A percentile compares a stretch with the other conserved stretches of the same genome.
Conservation (phyloP, 352 stramenopile genomes). For the Salisapilia sapeloensis region DNA sequence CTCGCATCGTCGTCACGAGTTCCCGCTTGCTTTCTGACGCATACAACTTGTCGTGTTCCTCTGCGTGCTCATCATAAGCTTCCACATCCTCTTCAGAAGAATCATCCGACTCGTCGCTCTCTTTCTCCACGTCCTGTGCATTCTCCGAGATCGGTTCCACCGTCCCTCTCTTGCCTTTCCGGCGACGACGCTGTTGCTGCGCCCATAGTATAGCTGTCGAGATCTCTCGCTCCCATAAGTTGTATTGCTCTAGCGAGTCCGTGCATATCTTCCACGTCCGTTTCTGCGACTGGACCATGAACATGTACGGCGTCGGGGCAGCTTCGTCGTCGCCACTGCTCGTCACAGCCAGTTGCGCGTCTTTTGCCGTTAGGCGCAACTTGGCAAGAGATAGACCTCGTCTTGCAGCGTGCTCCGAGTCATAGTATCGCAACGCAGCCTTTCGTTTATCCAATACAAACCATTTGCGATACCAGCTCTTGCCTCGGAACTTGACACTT, state of each 20-base stretch:
- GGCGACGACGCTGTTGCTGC: constrained; percentile 22
- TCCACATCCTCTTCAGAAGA: constrained; percentile 3
- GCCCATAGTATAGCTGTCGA: constrained; percentile 43
- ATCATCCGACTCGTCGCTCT: constrained; percentile 1
- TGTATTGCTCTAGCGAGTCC: constrained; percentile 26
- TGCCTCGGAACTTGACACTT: constrained; percentile 46
- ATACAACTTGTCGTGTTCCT: constrained; percentile 13
- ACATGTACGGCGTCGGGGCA: constrained; percentile 46
- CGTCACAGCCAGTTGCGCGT: constrained; percentile 40
- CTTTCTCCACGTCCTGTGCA: background rate
- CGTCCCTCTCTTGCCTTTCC: background rate
- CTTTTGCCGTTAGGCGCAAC: constrained; percentile 45
- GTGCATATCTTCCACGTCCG: constrained; percentile 60
- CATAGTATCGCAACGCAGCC: constrained; percentile 52
- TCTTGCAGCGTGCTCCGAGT: constrained; percentile 36
- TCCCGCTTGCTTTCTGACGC: constrained; percentile 6
- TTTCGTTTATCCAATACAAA: constrained; percentile 50
- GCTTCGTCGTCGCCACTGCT: constrained; percentile 28
- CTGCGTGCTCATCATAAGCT: constrained; percentile 2
- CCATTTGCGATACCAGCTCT: constrained; percentile 71
- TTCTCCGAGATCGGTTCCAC: background rate
- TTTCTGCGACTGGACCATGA: constrained; percentile 41
- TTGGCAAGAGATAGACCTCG: constrained; percentile 39
- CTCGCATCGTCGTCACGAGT: constrained; percentile 8
- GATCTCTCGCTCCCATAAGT: constrained; percentile 60